Evolutionary conservation across 257 asterid genomes (phyloP).

Genomic region (Nicotiana undulata): DNA sequence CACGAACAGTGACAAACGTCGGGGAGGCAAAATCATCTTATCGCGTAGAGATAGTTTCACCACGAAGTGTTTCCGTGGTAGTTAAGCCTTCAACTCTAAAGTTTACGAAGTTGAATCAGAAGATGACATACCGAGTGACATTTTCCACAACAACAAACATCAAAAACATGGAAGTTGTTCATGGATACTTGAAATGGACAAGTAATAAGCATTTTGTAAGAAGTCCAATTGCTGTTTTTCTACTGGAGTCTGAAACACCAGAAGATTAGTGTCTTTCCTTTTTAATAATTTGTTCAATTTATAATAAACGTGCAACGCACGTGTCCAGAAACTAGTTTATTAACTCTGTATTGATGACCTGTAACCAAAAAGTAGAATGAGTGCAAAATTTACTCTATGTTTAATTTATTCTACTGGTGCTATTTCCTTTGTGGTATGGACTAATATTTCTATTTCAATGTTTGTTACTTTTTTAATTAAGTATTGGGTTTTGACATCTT

Average conservation of each 20-base stretch:
- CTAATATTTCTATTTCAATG: neutral
- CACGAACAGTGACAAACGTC: slow-evolving; percentile 37
- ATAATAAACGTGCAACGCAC: too few relatives aligned
- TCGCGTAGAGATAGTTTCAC: neutral
- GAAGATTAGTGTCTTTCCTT: neutral
- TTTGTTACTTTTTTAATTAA: neutral
- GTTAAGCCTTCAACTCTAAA: slow-evolving; percentile 14
- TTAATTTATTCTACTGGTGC: too few relatives aligned
- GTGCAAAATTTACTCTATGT: neutral
- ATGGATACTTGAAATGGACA: slow-evolving; percentile 27
- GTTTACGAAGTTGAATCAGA: slow-evolving; percentile 11
- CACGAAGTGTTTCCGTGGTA: slow-evolving; percentile 9
- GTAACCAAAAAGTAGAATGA: neutral
- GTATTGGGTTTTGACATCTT: too few relatives aligned
- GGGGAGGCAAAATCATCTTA: slow-evolving; percentile 25
- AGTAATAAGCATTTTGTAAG: slow-evolving; percentile 15
- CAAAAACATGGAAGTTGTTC: slow-evolving; percentile 9
- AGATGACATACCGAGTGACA: slow-evolving; percentile 6
- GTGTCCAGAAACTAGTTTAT: too few relatives aligned
- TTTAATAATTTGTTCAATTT: neutral
- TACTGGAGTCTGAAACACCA: neutral
- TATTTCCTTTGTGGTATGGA: neutral
- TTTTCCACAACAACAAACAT: slow-evolving; percentile 9
- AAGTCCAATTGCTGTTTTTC: slow-evolving; percentile 20
- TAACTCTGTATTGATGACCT: neutral